Conservation (phyloP, 768 basidiomycete species). For the Auricularia sp. region DNA sequence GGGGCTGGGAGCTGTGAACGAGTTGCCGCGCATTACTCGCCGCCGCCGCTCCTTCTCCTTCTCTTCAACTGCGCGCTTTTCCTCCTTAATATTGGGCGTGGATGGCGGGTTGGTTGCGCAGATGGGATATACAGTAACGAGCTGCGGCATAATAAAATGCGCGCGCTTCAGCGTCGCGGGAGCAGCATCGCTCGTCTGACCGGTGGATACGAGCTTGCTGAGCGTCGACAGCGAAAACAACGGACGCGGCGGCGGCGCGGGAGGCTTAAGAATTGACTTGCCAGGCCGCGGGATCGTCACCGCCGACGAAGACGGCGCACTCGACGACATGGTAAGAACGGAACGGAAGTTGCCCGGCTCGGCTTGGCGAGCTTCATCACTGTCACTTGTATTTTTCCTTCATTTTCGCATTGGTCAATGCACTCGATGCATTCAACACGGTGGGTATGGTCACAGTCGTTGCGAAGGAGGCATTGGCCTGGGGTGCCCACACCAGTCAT, state of each 20-base stretch:
- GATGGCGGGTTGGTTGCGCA: conserved; percentile 75
- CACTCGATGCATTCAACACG: too few relatives aligned
- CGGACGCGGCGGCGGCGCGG: conserved; percentile 55
- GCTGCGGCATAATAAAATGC: conserved; percentile 80
- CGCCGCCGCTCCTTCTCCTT: conserved; percentile 58
- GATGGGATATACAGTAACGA: conserved; percentile 86
- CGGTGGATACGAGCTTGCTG: conserved; percentile 56
- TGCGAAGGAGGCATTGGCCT: too few relatives aligned
- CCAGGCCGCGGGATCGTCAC: conserved; percentile 72
- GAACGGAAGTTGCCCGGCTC: too few relatives aligned
- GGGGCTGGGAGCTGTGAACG: conserved; percentile 11
- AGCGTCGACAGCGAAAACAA: conserved; percentile 55
- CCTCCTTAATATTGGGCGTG: conserved; percentile 65
- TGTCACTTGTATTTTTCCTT: too few relatives aligned
- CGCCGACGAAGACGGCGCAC: conserved; percentile 59
- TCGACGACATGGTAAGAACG: neutral
- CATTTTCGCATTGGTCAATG: too few relatives aligned
- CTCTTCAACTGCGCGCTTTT: conserved; percentile 72
- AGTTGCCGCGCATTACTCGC: conserved; percentile 52
- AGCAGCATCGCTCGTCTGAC: conserved; percentile 26
- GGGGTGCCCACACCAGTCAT: too few relatives aligned
- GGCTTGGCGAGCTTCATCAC: too few relatives aligned
- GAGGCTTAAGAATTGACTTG: conserved; percentile 71
- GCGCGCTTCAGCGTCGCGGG: conserved; percentile 70
- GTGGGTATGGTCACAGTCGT: too few relatives aligned